phyloP scores from a whole-genome alignment of 164 flowering plant genomes.

The Piper longum region DNA sequence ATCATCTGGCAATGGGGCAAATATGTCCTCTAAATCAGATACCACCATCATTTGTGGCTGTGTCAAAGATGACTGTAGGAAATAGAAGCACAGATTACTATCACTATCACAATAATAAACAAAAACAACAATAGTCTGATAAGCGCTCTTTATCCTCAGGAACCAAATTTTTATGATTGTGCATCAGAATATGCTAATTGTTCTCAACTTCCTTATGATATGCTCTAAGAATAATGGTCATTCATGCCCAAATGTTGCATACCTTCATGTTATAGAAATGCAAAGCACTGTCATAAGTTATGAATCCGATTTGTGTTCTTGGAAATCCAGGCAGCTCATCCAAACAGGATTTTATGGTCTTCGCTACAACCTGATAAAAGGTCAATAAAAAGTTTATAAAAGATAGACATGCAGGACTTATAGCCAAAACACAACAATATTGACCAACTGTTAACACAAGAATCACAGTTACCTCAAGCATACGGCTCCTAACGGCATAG shows the following conservation, averaged over 20 bases:
- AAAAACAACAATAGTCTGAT: background rate
- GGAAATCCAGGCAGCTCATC: slow-evolving; percentile 82
- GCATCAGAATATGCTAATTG: too few species aligned
- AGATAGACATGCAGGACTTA: background rate
- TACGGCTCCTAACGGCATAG: slow-evolving; percentile 84
- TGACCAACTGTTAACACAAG: background rate
- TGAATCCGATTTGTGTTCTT: slow-evolving; percentile 90
- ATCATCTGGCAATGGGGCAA: slow-evolving; percentile 94
- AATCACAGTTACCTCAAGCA: slow-evolving; percentile 72
- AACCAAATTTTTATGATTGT: background rate
- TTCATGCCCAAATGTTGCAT: background rate
- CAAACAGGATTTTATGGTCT: slow-evolving; percentile 79
- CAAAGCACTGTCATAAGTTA: slow-evolving; percentile 88
- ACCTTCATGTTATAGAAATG: slow-evolving; percentile 97
- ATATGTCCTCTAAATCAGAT: slow-evolving; percentile 88
- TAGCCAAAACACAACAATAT: background rate
- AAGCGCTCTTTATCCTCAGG: too few species aligned
- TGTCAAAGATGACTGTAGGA: slow-evolving; percentile 73
- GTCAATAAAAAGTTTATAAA: background rate
- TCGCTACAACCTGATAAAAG: slow-evolving; percentile 58
- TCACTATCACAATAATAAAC: slow-evolving; percentile 18
- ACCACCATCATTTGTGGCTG: slow-evolving; percentile 99
- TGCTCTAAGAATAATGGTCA: background rate
- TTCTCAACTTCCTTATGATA: too few species aligned
- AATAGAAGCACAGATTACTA: slow-evolving; percentile 25